Evolutionary conservation across 2,329 filamentous ascomycete genomes (phyloP), one percentile per base, ranked within the genome.

Genomic region (Beauveria sp.): DNA sequence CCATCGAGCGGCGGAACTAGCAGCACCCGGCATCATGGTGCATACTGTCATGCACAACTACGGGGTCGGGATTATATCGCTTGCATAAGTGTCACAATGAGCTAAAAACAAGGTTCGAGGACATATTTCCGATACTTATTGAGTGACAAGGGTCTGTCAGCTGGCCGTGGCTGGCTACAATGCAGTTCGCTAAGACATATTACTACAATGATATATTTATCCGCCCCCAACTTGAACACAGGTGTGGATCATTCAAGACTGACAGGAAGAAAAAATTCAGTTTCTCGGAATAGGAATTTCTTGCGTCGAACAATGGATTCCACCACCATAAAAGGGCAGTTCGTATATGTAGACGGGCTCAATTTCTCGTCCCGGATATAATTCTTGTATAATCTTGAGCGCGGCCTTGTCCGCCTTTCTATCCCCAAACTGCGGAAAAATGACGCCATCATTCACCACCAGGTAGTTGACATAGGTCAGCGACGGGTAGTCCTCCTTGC

Each of bases 231-330:
- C 14, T 16, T 6, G 34, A 38, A 38, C 34, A 38, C 5, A 38
- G 34, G 12, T 38, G 34, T 38, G 14, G 14, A 38, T 38, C 16
- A 6, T 38, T 38, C 5, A 16, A 16, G 16, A 38, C 12, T 16
- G 3, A 6, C 34, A 16, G 12, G 34, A 38, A 14, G 2, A 16
- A 43, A 9, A 10, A 20, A n/a, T 26, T 18, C 26, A 60, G 18
- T 53, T 40, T 42, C 14, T 53, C 5, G 57, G 57, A 38, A 60
- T 12, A 61, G 67, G 68, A 20, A 71, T 58, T 24, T 71, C 67
- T 50, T 71, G 70, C 1, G 69, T 70, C 10, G 67, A 62, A 53
- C 68, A 71, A 49, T 71, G 70, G 62, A 70, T 67, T 1, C 69
- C 70, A 12, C 68, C 70, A 0, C 69, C 69, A 3, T 66, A 45